A percentile compares a stretch with the other conserved stretches of the same genome.
These are phyloP conservation scores for Talaromyces wortmannii DNA, from an alignment of 495 filamentous ascomycete genomes.

Conservation along the genomic window DNA sequence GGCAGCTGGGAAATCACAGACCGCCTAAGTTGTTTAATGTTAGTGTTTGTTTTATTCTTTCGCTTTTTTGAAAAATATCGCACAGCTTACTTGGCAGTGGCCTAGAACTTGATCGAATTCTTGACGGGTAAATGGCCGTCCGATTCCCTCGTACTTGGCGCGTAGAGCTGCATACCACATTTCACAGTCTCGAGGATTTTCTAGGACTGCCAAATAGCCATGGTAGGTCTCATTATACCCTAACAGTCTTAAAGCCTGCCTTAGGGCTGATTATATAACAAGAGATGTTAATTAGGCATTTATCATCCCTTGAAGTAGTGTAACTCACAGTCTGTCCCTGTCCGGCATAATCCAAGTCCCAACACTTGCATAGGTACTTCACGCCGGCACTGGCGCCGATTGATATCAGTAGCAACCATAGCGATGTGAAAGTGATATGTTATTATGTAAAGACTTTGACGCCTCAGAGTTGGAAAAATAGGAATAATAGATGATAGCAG, in stretches of 20 bases:
- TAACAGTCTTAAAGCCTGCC: constrained; percentile 50
- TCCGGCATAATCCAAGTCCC: constrained; percentile 54
- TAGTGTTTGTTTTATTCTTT: too few relatives aligned
- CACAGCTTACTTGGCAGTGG: too few relatives aligned
- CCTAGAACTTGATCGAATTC: constrained; percentile 65
- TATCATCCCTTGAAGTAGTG: not conserved
- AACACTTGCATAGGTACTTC: constrained; percentile 64
- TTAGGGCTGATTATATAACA: constrained; percentile 37
- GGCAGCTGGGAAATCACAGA: constrained; percentile 60
- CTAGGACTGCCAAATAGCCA: constrained; percentile 57
- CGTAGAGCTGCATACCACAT: constrained; percentile 59
- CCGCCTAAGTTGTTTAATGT: too few relatives aligned
- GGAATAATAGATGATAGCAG: too few relatives aligned
- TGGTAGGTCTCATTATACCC: constrained; percentile 60
- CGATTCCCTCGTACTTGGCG: constrained; percentile 56
- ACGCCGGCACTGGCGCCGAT: constrained; percentile 54
- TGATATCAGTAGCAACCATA: constrained; percentile 56
- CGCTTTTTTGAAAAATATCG: too few relatives aligned
- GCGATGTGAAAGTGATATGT: too few relatives aligned
- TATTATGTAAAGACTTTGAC: too few relatives aligned
- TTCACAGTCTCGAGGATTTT: constrained; percentile 50
- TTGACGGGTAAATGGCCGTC: constrained; percentile 52
- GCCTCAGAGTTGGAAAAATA: too few relatives aligned
- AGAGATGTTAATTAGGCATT: not conserved
- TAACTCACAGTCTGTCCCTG: constrained; percentile 57